Evolutionary conservation across 2,329 filamentous ascomycete genomes (phyloP), one percentile per base, ranked within the genome.

Genomic region (Fusarium tricinctum): DNA sequence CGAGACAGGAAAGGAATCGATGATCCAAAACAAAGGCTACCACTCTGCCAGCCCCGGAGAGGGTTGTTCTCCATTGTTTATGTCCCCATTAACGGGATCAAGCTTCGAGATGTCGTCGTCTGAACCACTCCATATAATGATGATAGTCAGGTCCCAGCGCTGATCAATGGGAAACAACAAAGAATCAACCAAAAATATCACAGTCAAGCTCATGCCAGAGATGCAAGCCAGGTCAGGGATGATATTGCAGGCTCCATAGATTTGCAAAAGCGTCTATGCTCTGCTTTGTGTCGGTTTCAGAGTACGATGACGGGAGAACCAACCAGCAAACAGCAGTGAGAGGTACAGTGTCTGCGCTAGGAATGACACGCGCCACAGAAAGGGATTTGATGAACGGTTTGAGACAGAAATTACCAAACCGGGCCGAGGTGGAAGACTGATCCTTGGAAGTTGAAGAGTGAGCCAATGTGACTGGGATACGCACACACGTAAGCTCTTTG

Each of bases 271-370:
- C 48, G 67, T 69, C 63, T 50, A 67, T 67, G 66, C 56, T 69
- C 44, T 63, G 45, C 58, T 61, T 54, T 62, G 48, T 42, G 53
- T 51, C 43, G 35, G 67, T 70, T 70, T 68, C 67, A 70, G 63
- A 70, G 48, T 70, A 53, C 45, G 47, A 49, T 43, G 44, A 40
- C 47, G 48, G 53, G 49, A 39, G 58, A 50, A 23, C 67, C 67
- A 70, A 70, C 63, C 67, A 68, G 63, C 48, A 65, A 33, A 59
- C 44, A 47, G 43, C 42, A 70, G 67, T 65, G 63, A 68, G 66
- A 66, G 53, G 54, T 70, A 70, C 67, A 69, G 63, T 68, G 63
- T 51, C 40, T 49, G 51, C 30, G 53, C 53, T 55, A 48, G 51
- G 49, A 58, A 61, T 61, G 61, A 61, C 54, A 66, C 49, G 48